Percentiles rank a stretch among this genome's conserved stretches.
phyloP scores from a whole-genome alignment of 176 grass and related monocot species.

The Coix lacrymajobi region DNA sequence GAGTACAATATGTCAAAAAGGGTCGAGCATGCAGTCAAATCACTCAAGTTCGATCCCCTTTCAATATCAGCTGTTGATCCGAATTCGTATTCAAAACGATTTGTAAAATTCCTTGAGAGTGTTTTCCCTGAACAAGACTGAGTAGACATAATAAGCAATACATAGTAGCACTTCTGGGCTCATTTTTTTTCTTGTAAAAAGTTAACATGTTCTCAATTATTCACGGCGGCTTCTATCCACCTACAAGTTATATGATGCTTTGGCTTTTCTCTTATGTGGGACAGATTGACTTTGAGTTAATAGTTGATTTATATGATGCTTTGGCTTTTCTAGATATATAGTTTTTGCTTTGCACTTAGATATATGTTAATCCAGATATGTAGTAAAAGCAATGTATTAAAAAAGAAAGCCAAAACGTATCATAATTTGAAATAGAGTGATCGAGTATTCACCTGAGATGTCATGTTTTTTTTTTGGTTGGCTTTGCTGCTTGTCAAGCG shows the following conservation, averaged over 20 bases:
- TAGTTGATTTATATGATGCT: too few relatives aligned
- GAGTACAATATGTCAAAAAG: slow-evolving; percentile 87
- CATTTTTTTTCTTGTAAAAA: slow-evolving; percentile 5
- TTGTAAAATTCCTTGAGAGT: slow-evolving; percentile 73
- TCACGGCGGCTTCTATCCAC: not conserved
- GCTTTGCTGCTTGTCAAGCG: not conserved
- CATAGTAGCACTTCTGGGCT: not conserved
- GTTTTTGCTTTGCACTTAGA: too few relatives aligned
- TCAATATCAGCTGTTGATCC: slow-evolving; percentile 86
- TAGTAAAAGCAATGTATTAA: too few relatives aligned
- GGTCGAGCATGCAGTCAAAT: slow-evolving; percentile 78
- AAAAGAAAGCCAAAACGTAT: too few relatives aligned
- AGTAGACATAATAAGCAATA: not conserved
- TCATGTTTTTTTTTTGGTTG: not conserved
- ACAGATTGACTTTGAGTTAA: too few relatives aligned
- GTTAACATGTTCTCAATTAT: not conserved
- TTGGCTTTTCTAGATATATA: too few relatives aligned
- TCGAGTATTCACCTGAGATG: not conserved
- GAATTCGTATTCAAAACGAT: slow-evolving; percentile 65
- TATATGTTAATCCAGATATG: too few relatives aligned
- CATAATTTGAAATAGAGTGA: too few relatives aligned
- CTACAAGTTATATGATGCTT: not conserved
- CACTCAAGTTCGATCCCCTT: slow-evolving; percentile 77
- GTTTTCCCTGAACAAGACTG: slow-evolving; percentile 61
- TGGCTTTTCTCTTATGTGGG: too few relatives aligned